Evolutionary conservation across 2,329 filamentous ascomycete genomes (phyloP).

Genomic region (Penicillium sp.): DNA sequence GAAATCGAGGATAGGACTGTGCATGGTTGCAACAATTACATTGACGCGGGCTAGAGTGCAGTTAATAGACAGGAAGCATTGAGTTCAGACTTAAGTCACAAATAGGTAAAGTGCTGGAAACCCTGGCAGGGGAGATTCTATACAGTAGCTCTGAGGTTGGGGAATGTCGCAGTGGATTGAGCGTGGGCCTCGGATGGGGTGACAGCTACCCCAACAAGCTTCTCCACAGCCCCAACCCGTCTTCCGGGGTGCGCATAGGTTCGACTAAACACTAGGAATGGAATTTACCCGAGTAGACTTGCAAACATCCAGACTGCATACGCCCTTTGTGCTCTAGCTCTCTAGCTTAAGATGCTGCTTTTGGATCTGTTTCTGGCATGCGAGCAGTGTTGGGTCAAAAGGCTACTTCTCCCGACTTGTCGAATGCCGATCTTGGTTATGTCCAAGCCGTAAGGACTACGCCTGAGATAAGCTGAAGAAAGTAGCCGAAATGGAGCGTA

Average conservation of each 20-base stretch:
- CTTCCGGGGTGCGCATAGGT: background rate
- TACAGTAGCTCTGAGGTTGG: background rate
- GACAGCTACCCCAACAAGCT: background rate
- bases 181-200: background rate
- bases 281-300: background rate
- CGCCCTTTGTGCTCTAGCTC: background rate
- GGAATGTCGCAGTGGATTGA: background rate
- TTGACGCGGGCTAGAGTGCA: background rate
- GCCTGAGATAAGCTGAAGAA: too few species aligned
- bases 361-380: background rate
- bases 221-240: background rate
- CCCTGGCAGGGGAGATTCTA: background rate
- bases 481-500: too few species aligned
- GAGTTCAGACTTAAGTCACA: background rate
- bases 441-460: too few species aligned
- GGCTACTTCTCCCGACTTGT: too few species aligned
- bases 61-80: background rate
- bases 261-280: background rate
- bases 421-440: too few species aligned
- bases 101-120: too few species aligned
- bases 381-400: too few species aligned
- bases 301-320: too few species aligned
- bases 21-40: background rate
- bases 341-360: background rate
- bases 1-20: too few species aligned